Base-by-base conservation (phyloP, 208 protist species). In the Strigomonas oncopelti region DNA sequence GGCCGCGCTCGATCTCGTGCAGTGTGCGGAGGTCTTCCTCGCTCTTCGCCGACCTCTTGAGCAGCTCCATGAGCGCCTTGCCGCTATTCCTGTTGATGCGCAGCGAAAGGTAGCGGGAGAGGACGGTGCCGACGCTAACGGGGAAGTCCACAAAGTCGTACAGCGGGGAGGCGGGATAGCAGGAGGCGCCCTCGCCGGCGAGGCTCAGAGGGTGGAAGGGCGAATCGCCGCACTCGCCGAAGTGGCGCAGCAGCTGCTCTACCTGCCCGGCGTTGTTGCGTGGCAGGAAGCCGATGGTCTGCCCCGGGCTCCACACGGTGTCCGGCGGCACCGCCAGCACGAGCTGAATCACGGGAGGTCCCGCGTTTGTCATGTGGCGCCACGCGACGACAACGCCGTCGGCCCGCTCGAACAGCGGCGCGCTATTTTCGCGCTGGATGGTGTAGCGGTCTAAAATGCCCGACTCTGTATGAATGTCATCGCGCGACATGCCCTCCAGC, bases 251-350 rank as follows among this genome's bases (percentile, higher is more conserved):
- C 31, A 93, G 52, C 18, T 24, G 48, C 9, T 83, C 67, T 29
- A 91, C 87, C 18, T 61, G 48, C 0, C 27, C 58, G 13, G 54
- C 11, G 34, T 72, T 69, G 59, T 93, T 93, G 0, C 69, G 60
- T 18, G 83, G 84, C 24, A 83, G 48, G 20, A 93, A 58, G 18
- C 73, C 56, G 28, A 93, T 75, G 0, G 83, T 74, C 64, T 93
- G 84, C 14, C 87, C 87, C 2, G 87, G 85, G 3, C 28, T 4
- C 83, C 84, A 93, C 42, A 73, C 56, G 55, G 69, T 69, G 31
- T 69, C 74, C 0, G 22, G 29, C 11, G 42, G 56, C 18, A 85
- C 78, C 0, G 32, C 48, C 5, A 88, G 51, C 56, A 80, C 62
- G 28, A 88, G 57, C 34, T 82, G 74, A n/a, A 85, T 18, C 36